Percentiles rank a stretch among this genome's conserved stretches.
Conservation (phyloP, 805 yeast species). For the Wickerhamiella kurtzmanii region DNA sequence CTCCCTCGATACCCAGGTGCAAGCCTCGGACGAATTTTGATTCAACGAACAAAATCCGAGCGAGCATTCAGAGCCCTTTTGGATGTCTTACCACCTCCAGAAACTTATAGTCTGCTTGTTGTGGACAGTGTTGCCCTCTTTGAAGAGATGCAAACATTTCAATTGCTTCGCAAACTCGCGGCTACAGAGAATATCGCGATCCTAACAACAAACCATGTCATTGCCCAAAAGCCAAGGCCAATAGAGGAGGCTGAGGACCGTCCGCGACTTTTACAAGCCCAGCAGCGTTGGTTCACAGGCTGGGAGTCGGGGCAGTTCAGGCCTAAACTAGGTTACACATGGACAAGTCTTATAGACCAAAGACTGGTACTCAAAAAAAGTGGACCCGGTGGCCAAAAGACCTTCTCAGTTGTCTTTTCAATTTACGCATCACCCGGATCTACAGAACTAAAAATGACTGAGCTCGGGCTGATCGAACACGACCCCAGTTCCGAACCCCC, state of each 20-base stretch:
- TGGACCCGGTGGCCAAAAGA: background rate
- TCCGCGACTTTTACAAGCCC: slow-evolving; percentile 42
- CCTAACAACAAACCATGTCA: slow-evolving; percentile 67
- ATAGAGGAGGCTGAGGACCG: slow-evolving; percentile 24
- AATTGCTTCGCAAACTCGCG: slow-evolving; percentile 35
- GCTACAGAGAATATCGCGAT: slow-evolving; percentile 39
- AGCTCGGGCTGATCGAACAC: slow-evolving; percentile 4
- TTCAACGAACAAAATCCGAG: background rate
- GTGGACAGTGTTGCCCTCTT: slow-evolving; percentile 61
- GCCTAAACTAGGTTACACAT: slow-evolving; percentile 43
- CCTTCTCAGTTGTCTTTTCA: slow-evolving; percentile 6
- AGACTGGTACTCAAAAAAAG: slow-evolving; percentile 29
- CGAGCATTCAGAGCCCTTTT: background rate
- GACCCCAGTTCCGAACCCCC: background rate
- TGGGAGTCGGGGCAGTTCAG: slow-evolving; percentile 40
- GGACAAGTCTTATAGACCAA: slow-evolving; percentile 40
- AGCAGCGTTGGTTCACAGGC: slow-evolving; percentile 59
- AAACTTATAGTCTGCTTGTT: slow-evolving; percentile 34
- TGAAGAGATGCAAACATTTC: background rate
- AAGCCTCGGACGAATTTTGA: background rate
- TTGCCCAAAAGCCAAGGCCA: slow-evolving; percentile 36
- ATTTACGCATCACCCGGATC: slow-evolving; percentile 3
- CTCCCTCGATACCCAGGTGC: too few relatives aligned
- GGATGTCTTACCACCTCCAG: background rate
- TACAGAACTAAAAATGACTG: slow-evolving; percentile 4